These are phyloP conservation scores for Boletellus sp. DNA, from an alignment of 768 basidiomycete genomes.

Conservation along the genomic window DNA sequence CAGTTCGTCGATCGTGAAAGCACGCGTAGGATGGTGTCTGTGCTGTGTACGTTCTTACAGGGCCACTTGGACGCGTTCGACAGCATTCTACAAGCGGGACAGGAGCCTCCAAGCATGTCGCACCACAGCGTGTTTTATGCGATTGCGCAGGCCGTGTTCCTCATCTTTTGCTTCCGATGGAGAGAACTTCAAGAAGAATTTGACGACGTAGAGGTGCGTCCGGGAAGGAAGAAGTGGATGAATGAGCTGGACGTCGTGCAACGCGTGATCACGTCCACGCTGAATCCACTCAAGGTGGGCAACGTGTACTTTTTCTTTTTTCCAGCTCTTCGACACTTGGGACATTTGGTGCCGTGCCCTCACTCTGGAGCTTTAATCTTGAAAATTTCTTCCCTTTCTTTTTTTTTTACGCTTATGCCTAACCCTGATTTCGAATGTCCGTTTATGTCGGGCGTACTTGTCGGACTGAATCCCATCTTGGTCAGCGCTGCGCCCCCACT, in stretches of 20 bases:
- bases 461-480: too few species aligned
- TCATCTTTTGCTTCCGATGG: constrained; percentile 99
- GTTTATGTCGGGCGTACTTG: too few species aligned
- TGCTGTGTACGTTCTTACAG: constrained; percentile 85
- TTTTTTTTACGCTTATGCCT: too few species aligned
- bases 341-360: too few species aligned
- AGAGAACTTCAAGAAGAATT: constrained; percentile 68
- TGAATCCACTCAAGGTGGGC: constrained; percentile 77
- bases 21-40: constrained; percentile 66
- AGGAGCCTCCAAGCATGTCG: constrained; percentile 29
- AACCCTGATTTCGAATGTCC: too few species aligned
- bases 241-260: constrained; percentile 72
- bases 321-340: too few species aligned
- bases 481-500: too few species aligned
- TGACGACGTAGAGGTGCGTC: constrained; percentile 54
- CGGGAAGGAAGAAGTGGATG: constrained; percentile 74
- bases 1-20: constrained; percentile 75
- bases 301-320: too few species aligned
- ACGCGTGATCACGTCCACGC: constrained; percentile 69
- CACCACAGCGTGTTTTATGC: constrained; percentile 86
- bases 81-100: constrained; percentile 40
- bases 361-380: too few species aligned
- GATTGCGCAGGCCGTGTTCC: constrained; percentile 84
- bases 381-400: too few species aligned
- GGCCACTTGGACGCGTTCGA: constrained; percentile 74